Evolutionary conservation across 2,329 filamentous ascomycete species (phyloP).

Genomic region (Dryadomyces quercivorus): DNA sequence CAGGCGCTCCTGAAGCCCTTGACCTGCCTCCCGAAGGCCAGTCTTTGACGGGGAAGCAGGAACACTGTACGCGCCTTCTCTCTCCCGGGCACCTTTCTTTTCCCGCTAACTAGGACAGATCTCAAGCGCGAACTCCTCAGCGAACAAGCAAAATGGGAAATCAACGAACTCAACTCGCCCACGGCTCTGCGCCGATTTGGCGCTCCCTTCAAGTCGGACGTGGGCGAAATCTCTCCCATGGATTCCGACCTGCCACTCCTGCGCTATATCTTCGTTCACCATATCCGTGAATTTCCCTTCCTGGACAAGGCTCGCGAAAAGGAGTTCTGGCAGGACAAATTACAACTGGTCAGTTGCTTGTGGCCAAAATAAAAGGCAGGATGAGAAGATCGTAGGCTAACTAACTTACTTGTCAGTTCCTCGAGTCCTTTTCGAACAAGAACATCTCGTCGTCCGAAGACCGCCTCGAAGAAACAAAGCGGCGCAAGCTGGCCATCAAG

Average conservation of each 20-base stretch:
- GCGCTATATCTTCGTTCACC: constrained; percentile 93
- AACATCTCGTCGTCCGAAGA: constrained; percentile 96
- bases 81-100: background rate
- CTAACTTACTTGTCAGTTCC: constrained; percentile 46
- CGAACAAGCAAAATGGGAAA: constrained; percentile 81
- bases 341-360: constrained; percentile 66
- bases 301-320: constrained; percentile 94
- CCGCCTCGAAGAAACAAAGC: constrained; percentile 88
- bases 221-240: constrained; percentile 82
- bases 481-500: constrained; percentile 82
- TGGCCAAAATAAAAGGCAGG: background rate
- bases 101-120: constrained; percentile 40
- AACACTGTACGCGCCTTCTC: constrained; percentile 61
- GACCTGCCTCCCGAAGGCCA: constrained; percentile 28
- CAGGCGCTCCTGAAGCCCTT: background rate
- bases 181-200: constrained; percentile 92
- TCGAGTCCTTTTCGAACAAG: constrained; percentile 94
- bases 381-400: background rate
- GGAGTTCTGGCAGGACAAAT: constrained; percentile 98
- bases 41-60: constrained; percentile 82
- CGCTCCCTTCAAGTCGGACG: constrained; percentile 85
- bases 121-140: constrained; percentile 91
- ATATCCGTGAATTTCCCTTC: constrained; percentile 96
- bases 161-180: constrained; percentile 83
- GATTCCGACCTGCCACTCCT: constrained; percentile 91